Conservation (phyloP, 2,329 filamentous ascomycete species). For the Fusarium liriodendri region DNA sequence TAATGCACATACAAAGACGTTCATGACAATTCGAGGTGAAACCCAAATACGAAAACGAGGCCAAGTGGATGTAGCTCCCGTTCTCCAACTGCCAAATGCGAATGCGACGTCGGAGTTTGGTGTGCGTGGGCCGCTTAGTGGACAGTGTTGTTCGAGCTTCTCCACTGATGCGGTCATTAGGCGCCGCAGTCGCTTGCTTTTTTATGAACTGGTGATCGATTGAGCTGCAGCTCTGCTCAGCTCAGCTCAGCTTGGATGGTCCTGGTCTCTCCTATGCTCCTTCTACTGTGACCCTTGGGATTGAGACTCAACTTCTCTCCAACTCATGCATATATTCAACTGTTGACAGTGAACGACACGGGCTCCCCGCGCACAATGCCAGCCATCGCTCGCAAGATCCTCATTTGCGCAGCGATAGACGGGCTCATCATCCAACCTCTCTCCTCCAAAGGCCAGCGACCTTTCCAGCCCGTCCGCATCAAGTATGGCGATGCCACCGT, state of each 20-base stretch:
- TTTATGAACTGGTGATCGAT: slow-evolving; percentile 14
- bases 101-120: slow-evolving; percentile 37
- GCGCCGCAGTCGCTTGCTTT: slow-evolving; percentile 35
- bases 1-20: neutral
- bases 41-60: slow-evolving; percentile 35
- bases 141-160: slow-evolving; percentile 21
- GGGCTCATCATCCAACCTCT: slow-evolving; percentile 84
- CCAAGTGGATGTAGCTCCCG: slow-evolving; percentile 27
- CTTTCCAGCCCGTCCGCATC: slow-evolving; percentile 71
- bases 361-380: slow-evolving; percentile 68
- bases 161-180: slow-evolving; percentile 44
- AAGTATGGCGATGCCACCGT: slow-evolving; percentile 73
- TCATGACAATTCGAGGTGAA: neutral
- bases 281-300: neutral
- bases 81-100: slow-evolving; percentile 14
- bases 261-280: neutral
- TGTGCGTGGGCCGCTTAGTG: slow-evolving; percentile 26
- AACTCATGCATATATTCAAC: slow-evolving; percentile 15
- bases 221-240: slow-evolving; percentile 19
- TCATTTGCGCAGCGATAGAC: slow-evolving; percentile 84
- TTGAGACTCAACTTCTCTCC: neutral
- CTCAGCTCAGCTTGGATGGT: neutral
- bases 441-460: slow-evolving; percentile 67
- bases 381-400: slow-evolving; percentile 79
- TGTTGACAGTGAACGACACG: slow-evolving; percentile 11